These are phyloP conservation scores for Magnolia changhungtana DNA, from an alignment of 164 flowering plant genomes.

Conservation along the genomic window DNA sequence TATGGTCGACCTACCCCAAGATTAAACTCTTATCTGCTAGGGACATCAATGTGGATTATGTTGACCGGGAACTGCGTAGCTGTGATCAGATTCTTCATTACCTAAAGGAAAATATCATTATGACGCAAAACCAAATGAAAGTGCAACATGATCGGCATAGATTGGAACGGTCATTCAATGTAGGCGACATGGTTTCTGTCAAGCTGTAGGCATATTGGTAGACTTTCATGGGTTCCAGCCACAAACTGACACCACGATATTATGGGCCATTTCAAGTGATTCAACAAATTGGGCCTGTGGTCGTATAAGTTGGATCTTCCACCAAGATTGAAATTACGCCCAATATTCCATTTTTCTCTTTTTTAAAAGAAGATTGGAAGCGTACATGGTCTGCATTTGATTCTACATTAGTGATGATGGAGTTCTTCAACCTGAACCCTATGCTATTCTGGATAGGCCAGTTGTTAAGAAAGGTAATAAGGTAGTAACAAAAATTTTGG, in stretches of 20 bases:
- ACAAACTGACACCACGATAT: background rate
- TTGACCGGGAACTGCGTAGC: background rate
- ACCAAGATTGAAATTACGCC: background rate
- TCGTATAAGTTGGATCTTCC: background rate
- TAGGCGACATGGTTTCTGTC: background rate
- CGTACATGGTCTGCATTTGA: too few species aligned
- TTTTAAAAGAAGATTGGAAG: background rate
- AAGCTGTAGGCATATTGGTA: background rate
- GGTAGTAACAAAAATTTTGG: too few species aligned
- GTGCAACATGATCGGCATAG: background rate
- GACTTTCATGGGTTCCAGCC: background rate
- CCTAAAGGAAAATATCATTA: background rate
- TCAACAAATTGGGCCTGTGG: background rate
- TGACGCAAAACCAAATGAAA: conserved; percentile 5
- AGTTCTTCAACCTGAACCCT: too few species aligned
- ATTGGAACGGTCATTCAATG: background rate
- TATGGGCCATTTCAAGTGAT: background rate
- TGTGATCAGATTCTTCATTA: background rate
- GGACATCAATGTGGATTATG: background rate
- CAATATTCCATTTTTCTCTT: conserved; percentile 7
- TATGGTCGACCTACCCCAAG: background rate
- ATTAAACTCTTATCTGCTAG: background rate
- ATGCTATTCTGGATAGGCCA: too few species aligned
- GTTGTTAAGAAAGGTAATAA: too few species aligned
- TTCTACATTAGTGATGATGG: too few species aligned